Evolutionary conservation across 2,329 filamentous ascomycete species (phyloP).

Genomic region (Talaromyces sp.): DNA sequence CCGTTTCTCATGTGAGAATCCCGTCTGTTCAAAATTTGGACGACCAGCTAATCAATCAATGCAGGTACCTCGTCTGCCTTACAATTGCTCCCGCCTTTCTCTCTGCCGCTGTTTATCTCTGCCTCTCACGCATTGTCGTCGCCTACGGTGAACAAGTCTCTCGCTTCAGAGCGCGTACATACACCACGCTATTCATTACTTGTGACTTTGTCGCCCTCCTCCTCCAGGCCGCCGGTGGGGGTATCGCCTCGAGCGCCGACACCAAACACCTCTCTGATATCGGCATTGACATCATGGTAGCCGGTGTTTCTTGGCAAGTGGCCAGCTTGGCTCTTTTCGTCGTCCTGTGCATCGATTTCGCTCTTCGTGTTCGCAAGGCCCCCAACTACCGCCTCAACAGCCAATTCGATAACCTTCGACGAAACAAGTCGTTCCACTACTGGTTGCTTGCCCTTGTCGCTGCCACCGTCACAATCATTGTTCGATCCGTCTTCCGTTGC

Average conservation of each 20-base stretch:
- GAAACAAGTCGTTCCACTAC: conserved; percentile 5
- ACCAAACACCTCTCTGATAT: conserved; percentile 27
- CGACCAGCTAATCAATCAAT: conserved; percentile 35
- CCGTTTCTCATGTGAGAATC: conserved; percentile 39
- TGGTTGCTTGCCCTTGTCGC: conserved; percentile 25
- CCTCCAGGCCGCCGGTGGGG: conserved; percentile 57
- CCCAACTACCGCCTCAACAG: conserved; percentile 10
- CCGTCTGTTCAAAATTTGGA: conserved; percentile 17
- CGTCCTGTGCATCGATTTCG: conserved; percentile 45
- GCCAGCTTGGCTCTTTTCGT: conserved; percentile 53
- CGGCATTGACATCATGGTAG: conserved; percentile 61
- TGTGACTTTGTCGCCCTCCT: conserved; percentile 58
- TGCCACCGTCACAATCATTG: conserved; percentile 41
- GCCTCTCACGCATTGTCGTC: conserved; percentile 40
- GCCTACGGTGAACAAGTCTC: conserved; percentile 28
- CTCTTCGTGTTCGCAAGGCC: conserved; percentile 26
- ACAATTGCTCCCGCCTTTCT: conserved; percentile 62
- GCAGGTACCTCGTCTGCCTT: conserved; percentile 55
- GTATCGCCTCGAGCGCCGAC: conserved; percentile 42
- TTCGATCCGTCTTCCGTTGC: conserved; percentile 46
- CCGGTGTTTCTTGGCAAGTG: conserved; percentile 58
- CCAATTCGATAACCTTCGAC: conserved; percentile 8
- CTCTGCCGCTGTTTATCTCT: conserved; percentile 59
- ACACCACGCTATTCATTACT: conserved; percentile 49
- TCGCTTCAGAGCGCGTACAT: conserved; percentile 26